A percentile compares a stretch with the other conserved stretches of the same genome.
phyloP scores from a whole-genome alignment of 2,329 filamentous ascomycete genomes.

The Zymoseptoria passerinii region DNA sequence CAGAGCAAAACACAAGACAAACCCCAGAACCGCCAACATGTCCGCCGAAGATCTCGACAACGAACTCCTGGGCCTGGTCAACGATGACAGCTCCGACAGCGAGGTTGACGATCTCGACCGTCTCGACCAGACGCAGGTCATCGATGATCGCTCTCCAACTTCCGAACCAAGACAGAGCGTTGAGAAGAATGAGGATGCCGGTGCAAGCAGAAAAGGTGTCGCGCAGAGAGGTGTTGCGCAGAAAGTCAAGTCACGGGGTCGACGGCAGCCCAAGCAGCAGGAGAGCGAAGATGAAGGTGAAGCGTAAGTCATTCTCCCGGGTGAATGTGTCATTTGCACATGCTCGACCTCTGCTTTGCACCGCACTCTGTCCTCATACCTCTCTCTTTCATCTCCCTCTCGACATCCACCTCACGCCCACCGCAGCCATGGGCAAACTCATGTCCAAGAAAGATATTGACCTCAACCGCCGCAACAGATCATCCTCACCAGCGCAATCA shows the following conservation, averaged over 20 bases:
- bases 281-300: conserved; percentile 64
- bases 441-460: not conserved
- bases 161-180: conserved; percentile 36
- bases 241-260: conserved; percentile 37
- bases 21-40: conserved; percentile 3
- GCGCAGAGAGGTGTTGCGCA: conserved; percentile 35
- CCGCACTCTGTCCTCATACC: conserved; percentile 5
- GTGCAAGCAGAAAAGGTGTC: conserved; percentile 20
- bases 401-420: conserved; percentile 6
- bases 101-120: conserved; percentile 33
- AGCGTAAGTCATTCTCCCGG: conserved; percentile 53
- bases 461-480: conserved; percentile 11
- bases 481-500: conserved; percentile 38
- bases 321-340: not conserved
- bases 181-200: conserved; percentile 29
- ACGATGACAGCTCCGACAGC: conserved; percentile 52
- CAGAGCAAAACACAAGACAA: not conserved
- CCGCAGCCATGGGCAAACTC: conserved; percentile 1
- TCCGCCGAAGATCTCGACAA: conserved; percentile 62
- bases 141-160: conserved; percentile 50
- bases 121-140: conserved; percentile 42
- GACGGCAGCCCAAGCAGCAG: conserved; percentile 41
- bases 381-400: not conserved
- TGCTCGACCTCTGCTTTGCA: conserved; percentile 10
- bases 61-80: conserved; percentile 86